These are phyloP conservation scores for Coemansia brasiliensis DNA, from an alignment of 192 early-diverging fungal genomes.

Conservation along the genomic window DNA sequence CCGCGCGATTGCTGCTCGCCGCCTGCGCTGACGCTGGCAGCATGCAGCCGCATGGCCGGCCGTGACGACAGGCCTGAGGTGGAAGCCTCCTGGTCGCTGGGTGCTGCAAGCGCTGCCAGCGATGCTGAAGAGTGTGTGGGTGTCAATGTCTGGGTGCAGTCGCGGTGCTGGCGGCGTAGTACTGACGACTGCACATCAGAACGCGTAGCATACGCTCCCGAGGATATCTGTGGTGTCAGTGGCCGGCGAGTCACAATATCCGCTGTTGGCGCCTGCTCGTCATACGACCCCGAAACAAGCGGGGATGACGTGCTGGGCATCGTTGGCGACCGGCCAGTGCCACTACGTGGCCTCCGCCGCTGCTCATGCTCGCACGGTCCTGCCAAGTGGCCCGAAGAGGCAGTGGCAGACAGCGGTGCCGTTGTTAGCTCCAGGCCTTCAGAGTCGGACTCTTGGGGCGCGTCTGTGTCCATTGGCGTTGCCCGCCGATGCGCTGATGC, in stretches of 20 bases:
- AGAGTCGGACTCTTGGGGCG: constrained; percentile 5
- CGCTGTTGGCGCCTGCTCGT: constrained; percentile 15
- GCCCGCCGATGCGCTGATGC: constrained; percentile 1
- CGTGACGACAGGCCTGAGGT: constrained; percentile 12
- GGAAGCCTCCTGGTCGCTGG: constrained; percentile 5
- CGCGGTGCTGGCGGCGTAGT: constrained; percentile 34
- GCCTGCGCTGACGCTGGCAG: constrained; percentile 34
- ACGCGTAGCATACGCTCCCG: constrained; percentile 20
- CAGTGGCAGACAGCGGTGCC: constrained; percentile 4
- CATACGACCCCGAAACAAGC: constrained; percentile 12
- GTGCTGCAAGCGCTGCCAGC: constrained; percentile 19
- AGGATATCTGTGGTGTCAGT: constrained; percentile 45
- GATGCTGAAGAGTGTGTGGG: constrained; percentile 44
- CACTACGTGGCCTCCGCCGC: constrained; percentile 34
- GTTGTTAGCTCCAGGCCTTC: constrained; percentile 16
- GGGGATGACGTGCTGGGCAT: constrained; percentile 27
- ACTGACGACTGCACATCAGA: constrained; percentile 16
- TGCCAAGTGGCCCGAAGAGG: not conserved
- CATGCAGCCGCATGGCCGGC: constrained; percentile 35
- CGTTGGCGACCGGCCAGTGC: constrained; percentile 25
- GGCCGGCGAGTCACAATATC: constrained; percentile 36
- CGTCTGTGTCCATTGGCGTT: constrained; percentile 5
- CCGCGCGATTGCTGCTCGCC: constrained; percentile 6
- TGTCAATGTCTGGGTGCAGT: constrained; percentile 43
- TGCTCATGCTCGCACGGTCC: constrained; percentile 5